Conservation (phyloP, 2,329 filamentous ascomycete species). For the Purpureocillium takamizusanense region DNA sequence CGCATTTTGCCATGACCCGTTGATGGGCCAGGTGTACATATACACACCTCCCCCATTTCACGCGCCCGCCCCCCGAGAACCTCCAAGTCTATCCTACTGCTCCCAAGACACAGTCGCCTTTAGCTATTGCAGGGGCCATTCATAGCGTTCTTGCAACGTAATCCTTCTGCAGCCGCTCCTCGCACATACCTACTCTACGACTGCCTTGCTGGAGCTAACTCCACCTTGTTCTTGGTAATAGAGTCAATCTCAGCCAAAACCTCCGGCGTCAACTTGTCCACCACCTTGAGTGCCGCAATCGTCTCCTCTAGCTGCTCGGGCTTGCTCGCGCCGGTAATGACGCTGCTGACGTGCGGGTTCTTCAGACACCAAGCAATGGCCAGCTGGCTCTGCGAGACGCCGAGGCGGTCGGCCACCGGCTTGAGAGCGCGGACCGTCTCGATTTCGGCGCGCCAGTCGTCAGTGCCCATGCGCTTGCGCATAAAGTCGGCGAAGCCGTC, state of each 20-base stretch:
- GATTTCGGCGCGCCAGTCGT: conserved; percentile 46
- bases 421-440: conserved; percentile 50
- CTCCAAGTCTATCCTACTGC: no score
- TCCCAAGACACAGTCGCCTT: no score
- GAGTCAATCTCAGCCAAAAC: conserved; percentile 51
- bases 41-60: no score
- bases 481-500: conserved; percentile 46
- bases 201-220: no score
- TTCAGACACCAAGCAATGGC: conserved; percentile 55
- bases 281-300: conserved; percentile 37
- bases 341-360: conserved; percentile 52
- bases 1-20: no score
- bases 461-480: conserved; percentile 40
- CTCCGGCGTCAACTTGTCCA: conserved; percentile 49
- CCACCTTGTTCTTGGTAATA: conserved; percentile 44
- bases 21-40: no score
- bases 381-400: conserved; percentile 44
- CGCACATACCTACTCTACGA: no score
- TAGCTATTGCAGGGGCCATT: no score
- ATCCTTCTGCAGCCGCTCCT: no score
- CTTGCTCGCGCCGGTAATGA: conserved; percentile 51
- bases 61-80: no score
- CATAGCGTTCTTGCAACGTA: no score
- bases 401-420: conserved; percentile 56
- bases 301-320: conserved; percentile 53